Percentiles rank a stretch among this genome's conserved stretches.
phyloP scores from a whole-genome alignment of 192 early-diverging fungal species.

The Cetraspora pellucida region DNA sequence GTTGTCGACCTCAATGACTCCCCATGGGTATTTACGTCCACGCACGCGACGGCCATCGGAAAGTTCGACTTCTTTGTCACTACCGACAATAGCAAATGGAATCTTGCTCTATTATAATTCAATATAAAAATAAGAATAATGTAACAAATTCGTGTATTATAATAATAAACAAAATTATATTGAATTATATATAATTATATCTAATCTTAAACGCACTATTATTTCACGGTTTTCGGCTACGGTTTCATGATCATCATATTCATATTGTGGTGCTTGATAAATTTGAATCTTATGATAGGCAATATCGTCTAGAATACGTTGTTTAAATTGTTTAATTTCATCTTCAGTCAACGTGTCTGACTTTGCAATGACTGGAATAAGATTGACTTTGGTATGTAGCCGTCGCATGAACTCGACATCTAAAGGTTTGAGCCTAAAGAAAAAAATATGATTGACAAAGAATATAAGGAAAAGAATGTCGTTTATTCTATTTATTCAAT shows the following conservation, averaged over 20 bases:
- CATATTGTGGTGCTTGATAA: conserved; percentile 81
- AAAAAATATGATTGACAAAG: neutral
- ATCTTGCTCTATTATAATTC: conserved; percentile 71
- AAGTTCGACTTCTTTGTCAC: conserved; percentile 81
- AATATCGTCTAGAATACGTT: conserved; percentile 81
- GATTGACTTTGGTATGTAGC: conserved; percentile 84
- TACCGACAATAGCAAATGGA: conserved; percentile 95
- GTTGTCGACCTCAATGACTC: conserved; percentile 96
- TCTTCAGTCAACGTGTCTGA: conserved; percentile 87
- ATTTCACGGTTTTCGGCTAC: conserved; percentile 82
- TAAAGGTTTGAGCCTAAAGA: conserved; percentile 72
- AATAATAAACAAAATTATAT: neutral
- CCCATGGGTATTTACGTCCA: conserved; percentile 92
- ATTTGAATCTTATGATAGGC: conserved; percentile 83
- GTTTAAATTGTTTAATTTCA: conserved; percentile 83
- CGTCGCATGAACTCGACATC: conserved; percentile 97
- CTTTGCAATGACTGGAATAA: conserved; percentile 89
- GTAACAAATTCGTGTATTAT: too few species aligned
- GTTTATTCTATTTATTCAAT: neutral
- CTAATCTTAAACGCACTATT: conserved; percentile 47
- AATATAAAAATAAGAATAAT: neutral
- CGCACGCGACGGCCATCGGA: conserved; percentile 83
- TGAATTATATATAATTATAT: neutral
- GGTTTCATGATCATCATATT: conserved; percentile 82
- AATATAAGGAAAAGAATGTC: neutral